These are phyloP conservation scores for Beta lomatogona DNA, from an alignment of 179 eudicot genomes.

Conservation along the genomic window DNA sequence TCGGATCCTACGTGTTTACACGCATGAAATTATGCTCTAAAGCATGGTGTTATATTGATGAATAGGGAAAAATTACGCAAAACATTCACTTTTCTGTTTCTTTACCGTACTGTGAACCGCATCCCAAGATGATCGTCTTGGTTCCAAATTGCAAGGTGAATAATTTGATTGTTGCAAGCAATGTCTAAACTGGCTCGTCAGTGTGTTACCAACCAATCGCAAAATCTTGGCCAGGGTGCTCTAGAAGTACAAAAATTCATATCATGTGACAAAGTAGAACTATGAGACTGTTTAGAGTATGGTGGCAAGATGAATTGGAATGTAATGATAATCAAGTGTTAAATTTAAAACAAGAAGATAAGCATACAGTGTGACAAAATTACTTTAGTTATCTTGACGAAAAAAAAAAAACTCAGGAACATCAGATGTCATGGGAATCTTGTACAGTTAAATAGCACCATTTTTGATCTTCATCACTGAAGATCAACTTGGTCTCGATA, in stretches of 20 bases:
- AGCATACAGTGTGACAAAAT: neutral
- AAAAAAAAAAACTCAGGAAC: neutral
- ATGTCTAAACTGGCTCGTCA: too few relatives aligned
- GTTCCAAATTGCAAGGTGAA: too few relatives aligned
- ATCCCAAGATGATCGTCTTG: too few relatives aligned
- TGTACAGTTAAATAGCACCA: neutral
- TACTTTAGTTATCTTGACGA: neutral
- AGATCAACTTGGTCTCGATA: neutral
- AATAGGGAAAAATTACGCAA: too few relatives aligned
- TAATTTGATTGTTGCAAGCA: too few relatives aligned
- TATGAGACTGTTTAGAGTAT: neutral
- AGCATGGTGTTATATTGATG: neutral
- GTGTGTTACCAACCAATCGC: neutral
- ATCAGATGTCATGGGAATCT: too few relatives aligned
- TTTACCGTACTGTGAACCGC: too few relatives aligned
- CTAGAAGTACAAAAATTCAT: neutral
- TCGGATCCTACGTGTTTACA: neutral
- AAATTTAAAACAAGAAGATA: neutral
- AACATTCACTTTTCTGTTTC: too few relatives aligned
- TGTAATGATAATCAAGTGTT: neutral
- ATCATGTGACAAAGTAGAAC: neutral
- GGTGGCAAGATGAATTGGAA: neutral
- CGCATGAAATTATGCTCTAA: neutral
- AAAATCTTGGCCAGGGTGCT: neutral
- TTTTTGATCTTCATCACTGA: neutral